Conservation (phyloP, 2,329 filamentous ascomycete species). For the Thermothelomyces thermophilus region DNA sequence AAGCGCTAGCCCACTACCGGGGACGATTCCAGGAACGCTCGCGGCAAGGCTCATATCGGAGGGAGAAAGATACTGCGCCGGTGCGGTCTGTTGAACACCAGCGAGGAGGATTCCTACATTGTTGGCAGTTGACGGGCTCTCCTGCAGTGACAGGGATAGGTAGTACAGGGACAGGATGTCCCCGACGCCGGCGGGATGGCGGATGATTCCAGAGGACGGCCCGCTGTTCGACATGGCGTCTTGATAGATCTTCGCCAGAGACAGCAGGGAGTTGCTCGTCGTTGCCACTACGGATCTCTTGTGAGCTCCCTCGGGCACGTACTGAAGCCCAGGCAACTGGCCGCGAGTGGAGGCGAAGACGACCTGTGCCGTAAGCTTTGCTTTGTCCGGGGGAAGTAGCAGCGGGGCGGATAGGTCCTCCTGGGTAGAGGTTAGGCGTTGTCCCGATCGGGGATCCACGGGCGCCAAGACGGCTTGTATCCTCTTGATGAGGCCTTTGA, state of each 20-base stretch:
- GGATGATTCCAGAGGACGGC: constrained; percentile 46
- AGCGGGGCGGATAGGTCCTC: constrained; percentile 52
- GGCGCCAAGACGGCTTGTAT: constrained; percentile 66
- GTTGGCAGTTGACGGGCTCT: constrained; percentile 94
- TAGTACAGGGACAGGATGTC: constrained; percentile 96
- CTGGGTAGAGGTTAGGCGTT: constrained; percentile 8
- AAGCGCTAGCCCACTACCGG: constrained; percentile 80
- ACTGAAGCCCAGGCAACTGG: constrained; percentile 70
- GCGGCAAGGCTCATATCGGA: constrained; percentile 27
- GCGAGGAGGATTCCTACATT: constrained; percentile 97
- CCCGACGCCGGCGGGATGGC: constrained; percentile 68
- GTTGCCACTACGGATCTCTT: constrained; percentile 80
- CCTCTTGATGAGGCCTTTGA: constrained; percentile 70
- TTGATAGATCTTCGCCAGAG: constrained; percentile 94
- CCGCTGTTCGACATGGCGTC: constrained; percentile 80
- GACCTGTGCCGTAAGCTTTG: constrained; percentile 72
- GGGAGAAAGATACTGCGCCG: constrained; percentile 29
- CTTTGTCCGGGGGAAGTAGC: constrained; percentile 74
- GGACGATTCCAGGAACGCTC: constrained; percentile 68
- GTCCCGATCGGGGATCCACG: constrained; percentile 29
- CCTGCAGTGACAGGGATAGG: constrained; percentile 84
- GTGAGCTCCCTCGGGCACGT: constrained; percentile 63
- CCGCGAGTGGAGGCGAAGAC: constrained; percentile 69
- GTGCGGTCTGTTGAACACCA: constrained; percentile 68
- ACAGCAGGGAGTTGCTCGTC: constrained; percentile 91